phyloP scores from a whole-genome alignment of 2,329 filamentous ascomycete species.

The Botrytis hyacinthi region DNA sequence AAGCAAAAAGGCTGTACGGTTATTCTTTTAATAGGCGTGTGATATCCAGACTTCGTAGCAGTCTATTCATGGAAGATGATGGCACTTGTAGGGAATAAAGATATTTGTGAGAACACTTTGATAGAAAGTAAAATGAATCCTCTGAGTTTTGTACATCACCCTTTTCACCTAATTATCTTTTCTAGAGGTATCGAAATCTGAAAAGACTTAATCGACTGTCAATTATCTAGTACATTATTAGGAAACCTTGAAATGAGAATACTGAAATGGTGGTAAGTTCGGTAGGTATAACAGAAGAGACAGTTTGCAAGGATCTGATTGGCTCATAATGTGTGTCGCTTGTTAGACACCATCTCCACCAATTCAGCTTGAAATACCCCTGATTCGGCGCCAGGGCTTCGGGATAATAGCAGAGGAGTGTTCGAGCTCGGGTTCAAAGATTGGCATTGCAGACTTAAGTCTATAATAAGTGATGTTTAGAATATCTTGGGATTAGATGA shows the following conservation, averaged over 20 bases:
- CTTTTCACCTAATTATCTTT: background rate
- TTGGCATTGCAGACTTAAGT: background rate
- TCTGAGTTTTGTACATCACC: background rate
- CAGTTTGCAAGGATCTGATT: background rate
- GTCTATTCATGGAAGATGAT: background rate
- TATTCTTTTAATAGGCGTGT: constrained; percentile 9
- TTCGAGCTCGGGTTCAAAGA: background rate
- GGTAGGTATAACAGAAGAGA: background rate
- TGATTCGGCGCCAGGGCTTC: background rate
- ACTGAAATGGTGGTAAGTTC: background rate
- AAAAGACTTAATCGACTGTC: background rate
- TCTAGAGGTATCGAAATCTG: background rate
- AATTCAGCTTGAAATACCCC: background rate
- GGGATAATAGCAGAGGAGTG: background rate
- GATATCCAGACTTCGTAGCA: constrained; percentile 10
- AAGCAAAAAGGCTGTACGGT: background rate
- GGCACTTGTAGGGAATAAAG: background rate
- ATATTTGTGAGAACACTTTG: background rate
- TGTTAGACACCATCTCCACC: constrained; percentile 4
- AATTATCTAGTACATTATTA: background rate
- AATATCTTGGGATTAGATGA: background rate
- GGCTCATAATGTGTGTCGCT: background rate
- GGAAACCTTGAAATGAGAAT: background rate
- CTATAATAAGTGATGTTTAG: background rate
- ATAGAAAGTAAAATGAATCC: background rate